Evolutionary conservation across 2,329 filamentous ascomycete genomes (phyloP), one percentile per base, ranked within the genome.

Genomic region (Epichloe scottii): DNA sequence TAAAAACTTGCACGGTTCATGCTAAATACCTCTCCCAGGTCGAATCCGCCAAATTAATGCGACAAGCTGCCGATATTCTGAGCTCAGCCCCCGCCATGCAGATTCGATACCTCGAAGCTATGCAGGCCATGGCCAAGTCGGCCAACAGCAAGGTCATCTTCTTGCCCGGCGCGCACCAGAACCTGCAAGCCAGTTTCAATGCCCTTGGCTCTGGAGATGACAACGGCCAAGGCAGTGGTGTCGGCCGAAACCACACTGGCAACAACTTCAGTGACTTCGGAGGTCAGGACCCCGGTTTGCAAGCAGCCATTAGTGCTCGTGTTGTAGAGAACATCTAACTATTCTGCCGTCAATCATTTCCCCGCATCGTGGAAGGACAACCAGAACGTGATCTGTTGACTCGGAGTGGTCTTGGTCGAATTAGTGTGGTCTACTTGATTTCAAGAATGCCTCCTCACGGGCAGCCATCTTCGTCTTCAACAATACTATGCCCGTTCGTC

Each of bases 51-150:
- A 96, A 96, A 71, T 75, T 97, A 64, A 94, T 88, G 87, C 80
- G 85, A 62, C 82, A 93, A 71, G 91, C 93, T 38, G 93, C 93
- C 67, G 91, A 98, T 65, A 96, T 97, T 59, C 71, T 98, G 47
- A 87, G 82, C 56, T 89, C 82, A 15, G 91, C 91, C 0, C 93
- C 93, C 3, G 93, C 93, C 59, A 98, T 98, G 93, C 90, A 96
- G 72, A 95, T 95, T 72, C 78, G 90, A 58, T 97, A 97, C 69
- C 85, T 98, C 58, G 93, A 98, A 72, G 90, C 93, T 4, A 97
- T 97, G 91, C 93, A 97, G 68, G 81, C 88, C 41, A 98, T 98
- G 91, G 93, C 93, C 61, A 97, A 96, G 79, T 81, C 81, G 0
- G 88, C 89, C 46, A 94, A 90, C 70, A 82, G 78, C 71, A 94